Percentiles rank a stretch among this genome's conserved stretches.
phyloP scores from a whole-genome alignment of 2,329 filamentous ascomycete species.

The Zopfia rhizophila region DNA sequence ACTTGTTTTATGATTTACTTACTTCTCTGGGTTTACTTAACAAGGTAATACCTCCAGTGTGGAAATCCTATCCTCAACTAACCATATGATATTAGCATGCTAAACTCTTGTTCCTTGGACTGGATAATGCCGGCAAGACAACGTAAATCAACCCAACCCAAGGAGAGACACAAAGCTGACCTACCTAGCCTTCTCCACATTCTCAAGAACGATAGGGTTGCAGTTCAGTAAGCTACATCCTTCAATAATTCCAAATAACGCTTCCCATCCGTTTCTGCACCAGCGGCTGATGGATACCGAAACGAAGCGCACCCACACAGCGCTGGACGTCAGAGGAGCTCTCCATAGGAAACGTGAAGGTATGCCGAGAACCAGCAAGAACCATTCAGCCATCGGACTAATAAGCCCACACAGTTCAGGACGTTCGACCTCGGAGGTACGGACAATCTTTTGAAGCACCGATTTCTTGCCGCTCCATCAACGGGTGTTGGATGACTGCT shows the following conservation, averaged over 20 bases:
- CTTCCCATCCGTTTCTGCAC: background rate
- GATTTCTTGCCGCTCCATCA: no score
- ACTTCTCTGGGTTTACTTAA: conserved; percentile 85
- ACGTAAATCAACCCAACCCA: conserved; percentile 58
- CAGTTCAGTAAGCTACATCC: conserved; percentile 74
- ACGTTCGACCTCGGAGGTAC: conserved; percentile 77
- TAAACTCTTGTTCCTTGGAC: conserved; percentile 73
- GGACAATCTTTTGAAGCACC: no score
- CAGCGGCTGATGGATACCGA: background rate
- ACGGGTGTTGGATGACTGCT: no score
- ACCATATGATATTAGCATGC: conserved; percentile 67
- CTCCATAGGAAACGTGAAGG: conserved; percentile 68
- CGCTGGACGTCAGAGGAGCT: conserved; percentile 71
- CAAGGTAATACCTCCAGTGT: conserved; percentile 59
- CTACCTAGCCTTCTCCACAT: conserved; percentile 74
- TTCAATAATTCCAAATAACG: no score
- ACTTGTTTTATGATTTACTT: conserved; percentile 94
- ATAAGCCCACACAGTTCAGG: no score
- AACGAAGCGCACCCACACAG: conserved; percentile 38
- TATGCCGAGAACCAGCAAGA: no score
- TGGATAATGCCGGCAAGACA: conserved; percentile 92
- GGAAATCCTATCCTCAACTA: background rate
- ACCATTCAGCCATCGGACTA: no score
- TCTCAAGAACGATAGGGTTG: conserved; percentile 89
- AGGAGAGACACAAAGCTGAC: conserved; percentile 19